A percentile compares a stretch with the other conserved stretches of the same genome.
These are phyloP conservation scores for Lachancea cidri DNA, from an alignment of 805 yeast species.

Conservation along the genomic window DNA sequence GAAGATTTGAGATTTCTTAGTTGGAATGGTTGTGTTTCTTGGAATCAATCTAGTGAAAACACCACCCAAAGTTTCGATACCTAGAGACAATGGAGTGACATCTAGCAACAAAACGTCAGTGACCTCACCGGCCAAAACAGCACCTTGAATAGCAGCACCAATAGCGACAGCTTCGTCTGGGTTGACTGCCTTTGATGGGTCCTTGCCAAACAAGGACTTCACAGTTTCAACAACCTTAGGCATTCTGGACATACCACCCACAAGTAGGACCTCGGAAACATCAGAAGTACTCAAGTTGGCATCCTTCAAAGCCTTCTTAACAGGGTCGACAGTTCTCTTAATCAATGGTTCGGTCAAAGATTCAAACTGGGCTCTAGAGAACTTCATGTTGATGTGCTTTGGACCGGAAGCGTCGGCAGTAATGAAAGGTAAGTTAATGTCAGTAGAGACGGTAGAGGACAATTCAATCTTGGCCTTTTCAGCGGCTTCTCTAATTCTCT, in stretches of 20 bases:
- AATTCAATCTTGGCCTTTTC: conserved; percentile 77
- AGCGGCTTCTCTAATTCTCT: conserved; percentile 80
- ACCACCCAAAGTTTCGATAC: conserved; percentile 98
- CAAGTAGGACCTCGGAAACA: conserved; percentile 70
- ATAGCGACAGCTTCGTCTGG: conserved; percentile 93
- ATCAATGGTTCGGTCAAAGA: conserved; percentile 62
- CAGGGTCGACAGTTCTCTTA: conserved; percentile 69
- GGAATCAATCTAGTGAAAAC: conserved; percentile 88
- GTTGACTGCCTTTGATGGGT: conserved; percentile 87
- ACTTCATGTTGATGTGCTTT: conserved; percentile 58
- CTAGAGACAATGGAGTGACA: conserved; percentile 81
- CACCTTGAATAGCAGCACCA: conserved; percentile 98
- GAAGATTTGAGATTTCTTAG: conserved; percentile 93
- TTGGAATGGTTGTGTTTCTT: conserved; percentile 92
- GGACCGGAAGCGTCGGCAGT: conserved; percentile 76
- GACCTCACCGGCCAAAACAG: conserved; percentile 91
- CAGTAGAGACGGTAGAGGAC: conserved; percentile 63
- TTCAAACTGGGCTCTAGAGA: conserved; percentile 72
- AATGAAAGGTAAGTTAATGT: conserved; percentile 69
- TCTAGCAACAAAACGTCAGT: conserved; percentile 86
- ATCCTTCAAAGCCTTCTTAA: conserved; percentile 70
- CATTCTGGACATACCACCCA: conserved; percentile 91
- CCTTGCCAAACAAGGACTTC: conserved; percentile 66
- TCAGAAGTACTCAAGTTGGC: conserved; percentile 63
- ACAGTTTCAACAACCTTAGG: conserved; percentile 73